Percentiles rank a stretch among this genome's conserved stretches.
These are phyloP conservation scores for Trichosporon faecale DNA, from an alignment of 1,284 basidiomycete species.

Conservation along the genomic window DNA sequence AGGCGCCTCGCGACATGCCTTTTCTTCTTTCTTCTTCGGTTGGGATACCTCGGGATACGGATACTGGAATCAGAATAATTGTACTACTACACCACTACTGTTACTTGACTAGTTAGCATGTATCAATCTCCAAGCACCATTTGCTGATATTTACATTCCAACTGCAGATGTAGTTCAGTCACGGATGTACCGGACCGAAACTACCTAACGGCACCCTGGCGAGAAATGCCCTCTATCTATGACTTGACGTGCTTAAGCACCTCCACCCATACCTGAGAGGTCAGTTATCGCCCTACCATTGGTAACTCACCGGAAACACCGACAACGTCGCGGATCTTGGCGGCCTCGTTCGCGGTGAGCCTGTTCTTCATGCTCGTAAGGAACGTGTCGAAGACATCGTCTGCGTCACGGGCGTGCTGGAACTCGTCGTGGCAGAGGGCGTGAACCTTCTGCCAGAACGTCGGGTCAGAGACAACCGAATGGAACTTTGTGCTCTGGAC, in stretches of 20 bases:
- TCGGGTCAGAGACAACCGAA: conserved; percentile 63
- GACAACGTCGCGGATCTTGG: conserved; percentile 51
- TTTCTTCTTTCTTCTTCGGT: background rate
- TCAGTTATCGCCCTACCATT: background rate
- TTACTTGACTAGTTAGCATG: conserved; percentile 6
- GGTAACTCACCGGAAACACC: conserved; percentile 38
- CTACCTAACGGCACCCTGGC: background rate
- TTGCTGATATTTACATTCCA: background rate
- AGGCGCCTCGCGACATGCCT: background rate
- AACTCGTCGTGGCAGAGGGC: conserved; percentile 68
- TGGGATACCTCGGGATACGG: background rate
- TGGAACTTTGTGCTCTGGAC: conserved; percentile 59
- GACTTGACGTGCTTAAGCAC: background rate
- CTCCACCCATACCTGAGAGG: conserved; percentile 25
- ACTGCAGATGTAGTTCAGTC: background rate
- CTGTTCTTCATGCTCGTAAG: conserved; percentile 47
- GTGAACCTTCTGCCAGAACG: conserved; percentile 70
- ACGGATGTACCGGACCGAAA: background rate
- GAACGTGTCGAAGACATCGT: conserved; percentile 50
- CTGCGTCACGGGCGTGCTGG: conserved; percentile 61
- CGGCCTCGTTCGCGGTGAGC: conserved; percentile 50
- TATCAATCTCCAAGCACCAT: background rate
- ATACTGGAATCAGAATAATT: background rate
- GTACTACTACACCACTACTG: conserved; percentile 1
- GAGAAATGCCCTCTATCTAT: background rate